Percentiles rank a stretch among this genome's conserved stretches.
phyloP scores from a whole-genome alignment of 148 eudicot species.

The Bassia scoparia region DNA sequence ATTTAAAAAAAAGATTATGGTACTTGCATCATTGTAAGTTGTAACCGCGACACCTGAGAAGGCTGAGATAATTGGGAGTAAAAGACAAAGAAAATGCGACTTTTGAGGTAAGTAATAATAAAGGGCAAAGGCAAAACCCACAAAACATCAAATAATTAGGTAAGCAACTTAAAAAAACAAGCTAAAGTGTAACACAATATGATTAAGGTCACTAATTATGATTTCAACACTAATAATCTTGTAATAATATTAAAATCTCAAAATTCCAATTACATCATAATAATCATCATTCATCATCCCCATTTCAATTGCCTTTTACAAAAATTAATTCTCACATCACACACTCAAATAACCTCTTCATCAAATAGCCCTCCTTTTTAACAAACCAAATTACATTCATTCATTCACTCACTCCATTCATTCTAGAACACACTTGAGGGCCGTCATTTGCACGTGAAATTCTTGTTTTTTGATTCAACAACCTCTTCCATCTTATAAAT shows the following conservation, averaged over 20 bases:
- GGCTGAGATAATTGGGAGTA: neutral
- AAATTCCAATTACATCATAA: conserved; percentile 16
- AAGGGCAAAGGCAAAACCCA: neutral
- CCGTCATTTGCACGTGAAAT: conserved; percentile 18
- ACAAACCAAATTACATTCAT: conserved; percentile 8
- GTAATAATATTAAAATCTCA: neutral
- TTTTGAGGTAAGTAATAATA: conserved; percentile 3
- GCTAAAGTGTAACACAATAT: neutral
- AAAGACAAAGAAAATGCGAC: neutral
- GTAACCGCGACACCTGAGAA: neutral
- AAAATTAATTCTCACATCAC: neutral
- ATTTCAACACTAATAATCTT: neutral
- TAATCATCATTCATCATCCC: neutral
- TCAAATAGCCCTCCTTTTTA: neutral
- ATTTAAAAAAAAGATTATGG: too few relatives aligned
- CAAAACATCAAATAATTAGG: conserved; percentile 11
- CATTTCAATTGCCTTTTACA: conserved; percentile 7
- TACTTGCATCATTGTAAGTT: neutral
- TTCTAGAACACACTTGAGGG: neutral
- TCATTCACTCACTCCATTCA: neutral
- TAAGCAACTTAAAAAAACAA: neutral
- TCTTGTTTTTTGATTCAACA: neutral
- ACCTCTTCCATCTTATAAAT: neutral
- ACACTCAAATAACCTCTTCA: neutral
- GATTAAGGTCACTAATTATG: conserved; percentile 13